Evolutionary conservation across 768 basidiomycete genomes (phyloP), one percentile per base, ranked within the genome.

Genomic region (Phlegmacium glaucopus): DNA sequence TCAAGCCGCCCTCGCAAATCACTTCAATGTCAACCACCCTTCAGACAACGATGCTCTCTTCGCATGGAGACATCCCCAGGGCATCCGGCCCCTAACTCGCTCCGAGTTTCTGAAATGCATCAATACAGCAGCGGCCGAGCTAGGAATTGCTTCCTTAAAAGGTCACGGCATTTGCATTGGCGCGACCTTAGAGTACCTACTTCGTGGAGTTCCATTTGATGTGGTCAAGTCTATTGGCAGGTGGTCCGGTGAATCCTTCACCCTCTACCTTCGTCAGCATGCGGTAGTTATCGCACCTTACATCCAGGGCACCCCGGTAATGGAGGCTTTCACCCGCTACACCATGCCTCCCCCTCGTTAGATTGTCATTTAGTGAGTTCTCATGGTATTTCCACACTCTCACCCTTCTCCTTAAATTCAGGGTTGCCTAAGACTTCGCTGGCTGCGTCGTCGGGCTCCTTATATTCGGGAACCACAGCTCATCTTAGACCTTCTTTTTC

Each of bases 131-230:
- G 45, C 39, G 42, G 8, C 50, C 53, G 9, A 48, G 51, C 1
- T 16, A 51, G 0, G 38, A 45, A 18, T 39, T 41, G 4, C 25
- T 61, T 3, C 57, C n/a, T n/a, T n/a, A n/a, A n/a, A 59, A 27
- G 63, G 65, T 1, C 69, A 71, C 44, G 55, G 61, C 12, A 50
- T 69, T 4, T 47, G 57, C 1, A 69, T 70, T 11, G 60, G 68
- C 0, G 47, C 61, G 0, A 63, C 61, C 0, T 51, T 67, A 0
- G 55, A 62, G 35, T 68, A 67, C 17, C 50, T 68, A 0, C 48
- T 66, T 0, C 34, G 51, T 4, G 63, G 62, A 0, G 46, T 61
- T 0, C 66, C 54, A 3, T 50, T 55, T 36, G 54, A 55, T 2
- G 54, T 52, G 1, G 40, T 55, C 4, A 66, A 66, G n/a, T 51